Base-by-base conservation (phyloP, 257 asterid species). In the Eucommia ulmoides region DNA sequence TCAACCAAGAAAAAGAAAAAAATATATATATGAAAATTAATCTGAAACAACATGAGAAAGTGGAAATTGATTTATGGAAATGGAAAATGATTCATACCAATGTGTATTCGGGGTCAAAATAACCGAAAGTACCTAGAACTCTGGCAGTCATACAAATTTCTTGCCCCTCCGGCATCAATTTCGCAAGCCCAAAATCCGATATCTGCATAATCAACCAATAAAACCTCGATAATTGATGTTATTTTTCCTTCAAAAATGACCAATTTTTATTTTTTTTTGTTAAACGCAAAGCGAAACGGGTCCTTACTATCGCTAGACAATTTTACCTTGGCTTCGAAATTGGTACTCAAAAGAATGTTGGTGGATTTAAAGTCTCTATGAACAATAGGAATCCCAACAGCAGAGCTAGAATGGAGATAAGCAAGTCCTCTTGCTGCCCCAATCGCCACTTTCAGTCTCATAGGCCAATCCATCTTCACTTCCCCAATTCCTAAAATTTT, bases 311-410 rank as follows among this genome's bases (percentile, higher is more conserved):
- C n/a, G n/a, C n/a, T n/a, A n/a, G n/a, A n/a, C n/a, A n/a, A 22
- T 2, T 20, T 56, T 67, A 89, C 96, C 96, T 89, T 89, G 42
- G 98, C 88, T 59, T 89, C 98, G 41, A 67, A 89, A 66, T 75
- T 85, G 49, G 60, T 67, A 55, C 80, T 91, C 17, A 89, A 77
- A 50, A 89, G 94, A 61, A 89, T 86, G 56, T 89, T 89, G 52
- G 98, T 82, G 15, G 98, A 89, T 71, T 89, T 89, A 66, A 89
- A 89, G 77, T 91, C 96, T 62, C 98, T 71, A 53, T 91, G 98
- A 42, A 85, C 73, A 38, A 85, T 85, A 50, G 98, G 96, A 67
- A 76, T 85, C 52, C 98, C 98, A 7, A 89, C 93, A 17, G 83
- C 77, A 52, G 86, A 68, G 70, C 86, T 74, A 6, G 98, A 85